Base-by-base conservation (phyloP, 2,329 filamentous ascomycete species). In the Ilyonectria sp. region DNA sequence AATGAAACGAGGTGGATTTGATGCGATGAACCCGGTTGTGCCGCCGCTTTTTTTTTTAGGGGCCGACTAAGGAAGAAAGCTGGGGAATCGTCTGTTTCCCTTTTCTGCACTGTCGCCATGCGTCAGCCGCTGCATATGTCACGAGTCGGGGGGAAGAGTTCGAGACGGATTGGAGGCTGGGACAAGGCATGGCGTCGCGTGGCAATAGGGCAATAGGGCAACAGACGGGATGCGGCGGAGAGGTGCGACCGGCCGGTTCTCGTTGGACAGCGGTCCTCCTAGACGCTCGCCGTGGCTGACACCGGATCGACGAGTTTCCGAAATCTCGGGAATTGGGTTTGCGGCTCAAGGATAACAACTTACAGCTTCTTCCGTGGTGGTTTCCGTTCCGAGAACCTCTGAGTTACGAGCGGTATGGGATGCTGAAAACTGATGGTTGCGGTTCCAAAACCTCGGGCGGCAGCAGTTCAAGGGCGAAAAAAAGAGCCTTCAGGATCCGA, bases 1-100 rank as follows among this genome's bases (percentile, higher is more conserved):
- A 75, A 75, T 75, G 61, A 72, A 67, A 75, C 65, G 71, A 67
- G 60, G 71, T 70, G 69, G 67, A 75, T 75, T 75, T 75, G 73
- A 75, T 74, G 71, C 59, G 70, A 63, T 54, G 57, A 60, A 65
- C 57, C 63, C 47, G 60, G 65, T 40, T 52, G 67, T 71, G 70
- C 67, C 44, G 71, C 68, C 68, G 73, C 73, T 75, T 71, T 71
- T 63, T 65, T n/a, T 65, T 62, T 65, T 55, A 57, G 59, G 61
- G 46, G 47, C 49, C 57, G 52, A 55, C 60, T 59, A 62, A 60
- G 56, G 65, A 63, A 66, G 33, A 65, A 75, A 72, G 69, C 73
- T 74, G 73, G 71, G 70, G 66, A 68, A 71, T 72, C 58, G 65
- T 67, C 35, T 52, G 65, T 55, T 52, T 57, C 33, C 46, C 54